These are phyloP conservation scores for Penicillium flavigenum DNA, from an alignment of 495 filamentous ascomycete genomes.

Conservation along the genomic window DNA sequence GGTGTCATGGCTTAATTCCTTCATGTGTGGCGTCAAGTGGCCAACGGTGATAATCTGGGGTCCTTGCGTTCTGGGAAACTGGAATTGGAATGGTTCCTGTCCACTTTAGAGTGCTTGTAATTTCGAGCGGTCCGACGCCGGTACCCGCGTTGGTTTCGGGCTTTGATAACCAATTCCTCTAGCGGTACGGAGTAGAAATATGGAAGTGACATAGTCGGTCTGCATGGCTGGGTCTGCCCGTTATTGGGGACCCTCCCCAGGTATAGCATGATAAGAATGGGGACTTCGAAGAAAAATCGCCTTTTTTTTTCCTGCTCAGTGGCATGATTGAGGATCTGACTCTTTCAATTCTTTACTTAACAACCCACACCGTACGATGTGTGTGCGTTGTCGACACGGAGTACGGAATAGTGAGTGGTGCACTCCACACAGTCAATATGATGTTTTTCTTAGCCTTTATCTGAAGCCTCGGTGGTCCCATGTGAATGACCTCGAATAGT, in stretches of 20 bases:
- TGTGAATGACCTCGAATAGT: conserved; percentile 9
- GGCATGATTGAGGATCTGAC: conserved; percentile 6
- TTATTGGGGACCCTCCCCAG: not conserved
- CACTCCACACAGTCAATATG: not conserved
- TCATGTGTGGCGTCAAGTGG: not conserved
- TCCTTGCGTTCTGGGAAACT: not conserved
- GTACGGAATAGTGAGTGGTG: not conserved
- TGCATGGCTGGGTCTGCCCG: not conserved
- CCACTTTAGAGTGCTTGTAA: too few relatives aligned
- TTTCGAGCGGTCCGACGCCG: not conserved
- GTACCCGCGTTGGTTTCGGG: not conserved
- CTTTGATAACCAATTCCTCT: not conserved
- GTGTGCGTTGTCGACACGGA: not conserved
- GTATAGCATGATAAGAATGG: conserved; percentile 2
- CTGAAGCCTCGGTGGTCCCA: conserved; percentile 16
- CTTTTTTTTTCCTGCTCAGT: not conserved
- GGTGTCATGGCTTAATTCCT: not conserved
- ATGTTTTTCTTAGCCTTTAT: not conserved
- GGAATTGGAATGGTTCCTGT: not conserved
- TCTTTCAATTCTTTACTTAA: not conserved
- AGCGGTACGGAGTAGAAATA: not conserved
- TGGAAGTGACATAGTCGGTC: not conserved
- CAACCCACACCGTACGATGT: not conserved
- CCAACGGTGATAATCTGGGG: conserved; percentile 6
- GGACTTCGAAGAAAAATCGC: not conserved